These are phyloP conservation scores for Boeremia exigua DNA, from an alignment of 2,329 filamentous ascomycete genomes.

Conservation along the genomic window DNA sequence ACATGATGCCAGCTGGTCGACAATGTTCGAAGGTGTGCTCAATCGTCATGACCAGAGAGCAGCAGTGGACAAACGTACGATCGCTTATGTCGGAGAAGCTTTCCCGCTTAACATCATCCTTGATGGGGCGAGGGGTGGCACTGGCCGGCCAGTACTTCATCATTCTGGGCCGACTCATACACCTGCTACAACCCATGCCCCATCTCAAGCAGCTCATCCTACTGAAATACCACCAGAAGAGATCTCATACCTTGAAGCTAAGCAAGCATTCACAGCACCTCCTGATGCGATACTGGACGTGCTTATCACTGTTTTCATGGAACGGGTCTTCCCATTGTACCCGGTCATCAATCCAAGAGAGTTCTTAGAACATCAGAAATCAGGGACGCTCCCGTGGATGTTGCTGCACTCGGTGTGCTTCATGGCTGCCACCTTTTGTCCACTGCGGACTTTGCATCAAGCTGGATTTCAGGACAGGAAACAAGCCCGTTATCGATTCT, in stretches of 20 bases:
- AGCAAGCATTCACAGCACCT: slow-evolving; percentile 9
- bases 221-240: slow-evolving; percentile 3
- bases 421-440: slow-evolving; percentile 11
- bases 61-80: slow-evolving; percentile 7
- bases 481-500: slow-evolving; percentile 3
- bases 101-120: slow-evolving; percentile 7
- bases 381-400: slow-evolving; percentile 6
- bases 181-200: not conserved
- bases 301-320: slow-evolving; percentile 6
- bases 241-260: slow-evolving; percentile 3
- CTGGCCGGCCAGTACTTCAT: slow-evolving; percentile 3
- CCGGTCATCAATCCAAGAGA: slow-evolving; percentile 6
- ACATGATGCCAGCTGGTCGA: slow-evolving; percentile 8
- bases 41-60: not conserved
- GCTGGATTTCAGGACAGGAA: slow-evolving; percentile 5
- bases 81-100: slow-evolving; percentile 9
- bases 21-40: slow-evolving; percentile 6
- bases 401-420: slow-evolving; percentile 7
- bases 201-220: not conserved
- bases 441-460: slow-evolving; percentile 3
- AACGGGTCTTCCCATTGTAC: slow-evolving; percentile 6
- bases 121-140: not conserved
- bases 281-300: not conserved
- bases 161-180: not conserved
- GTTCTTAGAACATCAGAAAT: not conserved